Evolutionary conservation across 2,329 filamentous ascomycete genomes (phyloP), one percentile per base, ranked within the genome.

Genomic region (Phaeophleospora eucalypticola): DNA sequence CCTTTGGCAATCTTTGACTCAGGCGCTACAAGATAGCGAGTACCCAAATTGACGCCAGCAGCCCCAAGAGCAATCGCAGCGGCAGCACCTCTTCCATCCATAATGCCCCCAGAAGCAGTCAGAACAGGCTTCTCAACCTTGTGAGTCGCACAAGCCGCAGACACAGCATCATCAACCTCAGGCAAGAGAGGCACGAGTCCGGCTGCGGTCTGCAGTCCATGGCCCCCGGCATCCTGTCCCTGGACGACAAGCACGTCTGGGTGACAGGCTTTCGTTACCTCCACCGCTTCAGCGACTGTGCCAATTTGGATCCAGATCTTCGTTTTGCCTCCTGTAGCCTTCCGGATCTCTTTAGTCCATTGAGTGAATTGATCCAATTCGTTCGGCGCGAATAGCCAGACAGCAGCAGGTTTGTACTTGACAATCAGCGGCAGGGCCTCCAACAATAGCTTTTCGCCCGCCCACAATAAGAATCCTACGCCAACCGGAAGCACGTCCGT

Each of bases 361-460:
- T 41, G 63, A 18, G 42, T 45, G 44, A 67, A 60, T 36, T 62
- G 64, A 14, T 70, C 66, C 16, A 68, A 60, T 18, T 71, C 62
- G 4, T 70, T 66, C 2, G 81, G 80, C 2, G 82, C 83, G 58
- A 86, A 86, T 38, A 87, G 73, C 83, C 83, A 87, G 7, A 83
- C 71, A 0, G 80, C 82, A 2, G 75, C 76, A 1, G 82, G 81
- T n/a, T 43, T 49, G 46, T 58, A 57, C 49, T 70, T 66, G 18
- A 60, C 59, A 15, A 87, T 67, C 10, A 84, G 53, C 1, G 76
- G 74, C 2, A 80, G 61, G 1, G 71, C 69, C 17, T 67, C 62
- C 42, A 75, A 65, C 46, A 79, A 59, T 8, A 64, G 51, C 34
- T 58, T 45, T 15, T 64, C 56, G 9, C 66, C 68, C 20, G 68